phyloP scores from a whole-genome alignment of 257 asterid genomes.

The Solanum pinnatisectum region DNA sequence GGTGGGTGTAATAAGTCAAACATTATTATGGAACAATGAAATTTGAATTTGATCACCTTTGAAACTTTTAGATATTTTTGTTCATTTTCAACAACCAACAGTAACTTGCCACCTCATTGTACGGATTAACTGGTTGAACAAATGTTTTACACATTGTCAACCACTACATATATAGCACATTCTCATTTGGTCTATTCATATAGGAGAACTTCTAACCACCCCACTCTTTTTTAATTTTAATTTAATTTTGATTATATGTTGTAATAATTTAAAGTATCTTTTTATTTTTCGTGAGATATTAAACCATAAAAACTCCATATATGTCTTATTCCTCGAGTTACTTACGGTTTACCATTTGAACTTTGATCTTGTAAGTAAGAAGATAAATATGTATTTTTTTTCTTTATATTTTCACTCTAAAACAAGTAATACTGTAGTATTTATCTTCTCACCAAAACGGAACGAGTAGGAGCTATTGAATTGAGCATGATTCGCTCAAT shows the following conservation, averaged over 20 bases:
- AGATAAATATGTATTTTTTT: not conserved
- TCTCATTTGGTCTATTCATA: not conserved
- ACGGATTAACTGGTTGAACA: not conserved
- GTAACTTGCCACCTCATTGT: not conserved
- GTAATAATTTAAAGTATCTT: too few species aligned
- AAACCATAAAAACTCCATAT: not conserved
- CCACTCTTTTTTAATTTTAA: not conserved
- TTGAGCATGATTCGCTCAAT: not conserved
- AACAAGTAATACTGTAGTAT: too few species aligned
- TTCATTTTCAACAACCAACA: not conserved
- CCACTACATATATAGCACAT: not conserved
- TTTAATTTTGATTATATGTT: not conserved
- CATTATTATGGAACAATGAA: not conserved
- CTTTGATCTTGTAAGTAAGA: not conserved
- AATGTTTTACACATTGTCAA: not conserved
- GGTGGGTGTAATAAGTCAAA: not conserved
- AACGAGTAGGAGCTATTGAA: not conserved
- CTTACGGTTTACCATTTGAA: not conserved
- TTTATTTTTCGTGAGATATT: not conserved
- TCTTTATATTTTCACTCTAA: not conserved
- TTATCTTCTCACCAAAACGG: not conserved
- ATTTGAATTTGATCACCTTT: not conserved
- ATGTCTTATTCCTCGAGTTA: not conserved
- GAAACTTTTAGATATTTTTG: not conserved
- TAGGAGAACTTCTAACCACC: not conserved